These are phyloP conservation scores for Baudoinia panamericana DNA, from an alignment of 495 filamentous ascomycete species.

Conservation along the genomic window DNA sequence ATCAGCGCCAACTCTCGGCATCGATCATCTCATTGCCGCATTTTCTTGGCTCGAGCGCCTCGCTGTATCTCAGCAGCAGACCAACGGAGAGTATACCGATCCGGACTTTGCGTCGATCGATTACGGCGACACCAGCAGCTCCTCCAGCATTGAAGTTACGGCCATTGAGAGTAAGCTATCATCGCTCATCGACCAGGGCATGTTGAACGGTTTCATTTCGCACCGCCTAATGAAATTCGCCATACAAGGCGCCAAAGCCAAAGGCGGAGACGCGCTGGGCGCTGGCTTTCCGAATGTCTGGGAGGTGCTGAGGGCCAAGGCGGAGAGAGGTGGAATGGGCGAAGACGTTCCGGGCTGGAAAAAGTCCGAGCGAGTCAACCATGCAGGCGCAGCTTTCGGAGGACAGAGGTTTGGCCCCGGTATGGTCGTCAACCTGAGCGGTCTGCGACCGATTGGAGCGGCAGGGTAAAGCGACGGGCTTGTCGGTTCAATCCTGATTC, in stretches of 20 bases:
- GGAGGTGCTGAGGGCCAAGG: constrained; percentile 39
- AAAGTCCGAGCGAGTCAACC: constrained; percentile 2
- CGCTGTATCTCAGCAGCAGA: constrained; percentile 6
- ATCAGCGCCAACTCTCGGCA: constrained; percentile 38
- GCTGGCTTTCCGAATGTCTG: constrained; percentile 52
- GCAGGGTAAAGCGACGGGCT: constrained; percentile 3
- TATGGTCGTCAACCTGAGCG: constrained; percentile 40
- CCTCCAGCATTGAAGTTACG: constrained; percentile 27
- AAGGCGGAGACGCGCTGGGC: constrained; percentile 33
- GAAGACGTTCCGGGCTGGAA: constrained; percentile 28
- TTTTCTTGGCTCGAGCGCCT: constrained; percentile 29
- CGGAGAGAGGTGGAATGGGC: constrained; percentile 26
- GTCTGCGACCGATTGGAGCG: constrained; percentile 39
- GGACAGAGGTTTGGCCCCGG: constrained; percentile 26
- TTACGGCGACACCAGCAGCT: constrained; percentile 38
- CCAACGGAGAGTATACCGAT: constrained; percentile 26
- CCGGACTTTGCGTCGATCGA: constrained; percentile 32
- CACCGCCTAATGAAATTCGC: constrained; percentile 64
- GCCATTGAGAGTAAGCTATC: constrained; percentile 69
- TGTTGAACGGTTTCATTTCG: constrained; percentile 79
- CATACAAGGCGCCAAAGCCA: constrained; percentile 60
- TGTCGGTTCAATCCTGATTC: too few relatives aligned
- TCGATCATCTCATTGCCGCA: constrained; percentile 41
- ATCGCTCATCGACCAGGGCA: constrained; percentile 62
- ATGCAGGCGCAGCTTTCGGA: neutral